Percentiles rank a stretch among this genome's conserved stretches.
Conservation (phyloP, 768 basidiomycete genomes). For the Crucibulum laeve region DNA sequence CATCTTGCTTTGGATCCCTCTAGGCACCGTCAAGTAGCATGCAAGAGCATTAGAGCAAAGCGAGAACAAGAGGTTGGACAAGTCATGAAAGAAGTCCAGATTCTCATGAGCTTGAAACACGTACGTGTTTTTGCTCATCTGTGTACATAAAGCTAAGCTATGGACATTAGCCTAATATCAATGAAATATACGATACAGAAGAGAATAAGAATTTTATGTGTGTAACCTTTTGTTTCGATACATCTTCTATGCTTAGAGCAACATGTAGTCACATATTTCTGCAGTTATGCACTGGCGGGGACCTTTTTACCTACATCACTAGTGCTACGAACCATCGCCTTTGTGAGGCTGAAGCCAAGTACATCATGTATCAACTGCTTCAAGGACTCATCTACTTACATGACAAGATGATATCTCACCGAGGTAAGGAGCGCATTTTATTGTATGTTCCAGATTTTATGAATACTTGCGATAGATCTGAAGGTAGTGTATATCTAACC, state of each 20-base stretch:
- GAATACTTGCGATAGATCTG: slow-evolving; percentile 38
- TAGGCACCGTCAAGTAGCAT: slow-evolving; percentile 71
- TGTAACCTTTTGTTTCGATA: slow-evolving; percentile 12
- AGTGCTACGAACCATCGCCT: slow-evolving; percentile 50
- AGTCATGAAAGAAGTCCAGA: slow-evolving; percentile 76
- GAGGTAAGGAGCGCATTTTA: slow-evolving; percentile 43
- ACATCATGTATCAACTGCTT: slow-evolving; percentile 78
- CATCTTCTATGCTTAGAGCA: background rate
- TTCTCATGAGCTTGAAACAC: slow-evolving; percentile 68
- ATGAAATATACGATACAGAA: slow-evolving; percentile 69
- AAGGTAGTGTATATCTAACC: slow-evolving; percentile 38
- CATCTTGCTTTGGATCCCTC: slow-evolving; percentile 68
- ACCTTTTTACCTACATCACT: slow-evolving; percentile 83
- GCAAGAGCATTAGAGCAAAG: slow-evolving; percentile 73
- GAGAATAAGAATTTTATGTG: slow-evolving; percentile 58
- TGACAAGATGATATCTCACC: slow-evolving; percentile 67
- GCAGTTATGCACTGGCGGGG: slow-evolving; percentile 81
- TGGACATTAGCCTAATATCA: slow-evolving; percentile 69
- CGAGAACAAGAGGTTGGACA: slow-evolving; percentile 53
- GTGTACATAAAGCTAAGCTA: background rate
- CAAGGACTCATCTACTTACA: slow-evolving; percentile 70
- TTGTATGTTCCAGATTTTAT: slow-evolving; percentile 1
- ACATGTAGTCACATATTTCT: slow-evolving; percentile 70
- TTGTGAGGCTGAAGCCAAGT: slow-evolving; percentile 79
- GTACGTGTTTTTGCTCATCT: slow-evolving; percentile 31